These are phyloP conservation scores for Corynascus novoguineensis DNA, from an alignment of 495 filamentous ascomycete species.

Conservation along the genomic window DNA sequence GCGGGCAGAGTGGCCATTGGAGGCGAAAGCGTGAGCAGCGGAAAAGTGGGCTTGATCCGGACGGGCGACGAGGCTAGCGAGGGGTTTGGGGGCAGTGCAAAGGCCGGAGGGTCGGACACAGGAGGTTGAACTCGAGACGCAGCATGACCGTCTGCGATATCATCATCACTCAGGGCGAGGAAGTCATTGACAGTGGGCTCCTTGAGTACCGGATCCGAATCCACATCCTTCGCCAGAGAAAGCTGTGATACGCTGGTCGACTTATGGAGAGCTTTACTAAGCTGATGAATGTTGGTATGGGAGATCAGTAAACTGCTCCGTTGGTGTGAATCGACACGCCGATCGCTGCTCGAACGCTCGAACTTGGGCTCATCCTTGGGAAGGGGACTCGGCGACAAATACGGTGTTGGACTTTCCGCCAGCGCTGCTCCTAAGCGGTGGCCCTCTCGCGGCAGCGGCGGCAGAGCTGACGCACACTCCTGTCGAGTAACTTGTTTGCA, in stretches of 20 bases:
- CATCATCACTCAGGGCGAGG: slow-evolving; percentile 41
- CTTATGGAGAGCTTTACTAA: slow-evolving; percentile 13
- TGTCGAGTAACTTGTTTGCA: slow-evolving; percentile 19
- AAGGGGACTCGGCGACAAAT: slow-evolving; percentile 21
- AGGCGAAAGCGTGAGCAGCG: slow-evolving; percentile 25
- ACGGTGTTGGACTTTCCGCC: slow-evolving; percentile 15
- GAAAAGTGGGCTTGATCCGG: not conserved
- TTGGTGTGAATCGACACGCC: not conserved
- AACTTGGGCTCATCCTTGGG: slow-evolving; percentile 12
- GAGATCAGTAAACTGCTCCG: slow-evolving; percentile 10
- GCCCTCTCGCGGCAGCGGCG: slow-evolving; percentile 1
- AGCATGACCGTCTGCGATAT: slow-evolving; percentile 36
- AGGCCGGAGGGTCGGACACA: not conserved
- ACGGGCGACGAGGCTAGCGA: not conserved
- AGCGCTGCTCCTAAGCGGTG: not conserved
- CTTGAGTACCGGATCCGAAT: slow-evolving; percentile 20
- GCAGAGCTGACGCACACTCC: slow-evolving; percentile 8
- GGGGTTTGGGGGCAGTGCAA: slow-evolving; percentile 17
- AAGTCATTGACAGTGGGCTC: slow-evolving; percentile 46
- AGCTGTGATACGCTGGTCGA: slow-evolving; percentile 23
- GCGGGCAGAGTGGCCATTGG: slow-evolving; percentile 28
- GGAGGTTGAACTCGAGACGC: not conserved
- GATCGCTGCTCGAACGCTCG: not conserved
- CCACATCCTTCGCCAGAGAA: slow-evolving; percentile 3
- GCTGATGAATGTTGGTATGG: not conserved